Percentiles rank a stretch among this genome's conserved stretches.
These are phyloP conservation scores for Dothistroma septosporum DNA, from an alignment of 2,329 filamentous ascomycete genomes.

Conservation along the genomic window DNA sequence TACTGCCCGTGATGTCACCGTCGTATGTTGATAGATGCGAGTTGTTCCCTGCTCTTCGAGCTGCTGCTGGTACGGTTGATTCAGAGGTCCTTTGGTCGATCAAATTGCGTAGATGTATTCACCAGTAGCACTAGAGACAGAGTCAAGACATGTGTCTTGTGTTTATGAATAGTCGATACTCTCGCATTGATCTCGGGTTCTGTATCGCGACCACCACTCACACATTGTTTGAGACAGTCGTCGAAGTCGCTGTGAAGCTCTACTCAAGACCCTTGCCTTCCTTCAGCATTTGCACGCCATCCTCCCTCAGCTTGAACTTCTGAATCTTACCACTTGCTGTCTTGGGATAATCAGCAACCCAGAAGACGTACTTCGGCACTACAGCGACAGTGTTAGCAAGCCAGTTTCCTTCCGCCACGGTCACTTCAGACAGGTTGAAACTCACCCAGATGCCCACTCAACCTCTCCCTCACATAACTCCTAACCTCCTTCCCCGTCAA, in stretches of 20 bases:
- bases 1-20: not conserved
- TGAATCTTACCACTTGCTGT: conserved; percentile 96
- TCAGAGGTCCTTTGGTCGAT: not conserved
- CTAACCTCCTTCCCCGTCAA: conserved; percentile 59
- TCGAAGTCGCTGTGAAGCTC: not conserved
- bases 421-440: conserved; percentile 13
- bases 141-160: not conserved
- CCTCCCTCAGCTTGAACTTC: conserved; percentile 78
- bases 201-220: not conserved
- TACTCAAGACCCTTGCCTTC: conserved; percentile 35
- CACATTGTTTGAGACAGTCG: not conserved
- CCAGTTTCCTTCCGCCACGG: not conserved
- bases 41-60: not conserved
- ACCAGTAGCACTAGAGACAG: not conserved
- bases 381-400: conserved; percentile 1
- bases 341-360: conserved; percentile 80
- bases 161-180: not conserved
- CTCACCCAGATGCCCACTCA: conserved; percentile 67
- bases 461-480: conserved; percentile 64
- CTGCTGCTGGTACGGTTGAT: not conserved
- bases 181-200: not conserved
- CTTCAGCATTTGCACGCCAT: conserved; percentile 51
- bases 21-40: not conserved
- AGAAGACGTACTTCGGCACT: conserved; percentile 88
- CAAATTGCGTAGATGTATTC: not conserved